Evolutionary conservation across 768 basidiomycete species (phyloP), one percentile per base, ranked within the genome.

Genomic region (Lentinula sp.): DNA sequence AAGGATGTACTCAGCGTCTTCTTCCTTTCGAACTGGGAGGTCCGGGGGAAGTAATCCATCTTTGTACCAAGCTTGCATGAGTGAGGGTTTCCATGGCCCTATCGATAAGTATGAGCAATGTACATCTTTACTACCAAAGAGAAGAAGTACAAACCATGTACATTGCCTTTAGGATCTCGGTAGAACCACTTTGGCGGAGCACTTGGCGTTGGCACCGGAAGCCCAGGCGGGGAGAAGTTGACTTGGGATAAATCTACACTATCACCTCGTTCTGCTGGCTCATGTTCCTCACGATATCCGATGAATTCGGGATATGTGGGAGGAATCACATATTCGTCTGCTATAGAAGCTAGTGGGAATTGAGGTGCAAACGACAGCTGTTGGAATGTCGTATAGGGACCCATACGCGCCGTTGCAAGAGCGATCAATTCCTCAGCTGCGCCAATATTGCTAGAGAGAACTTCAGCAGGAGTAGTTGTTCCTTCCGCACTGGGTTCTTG

Each of bases 41-140:
- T 93, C 90, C 0, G 86, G 87, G 2, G 92, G 92, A 23, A 94
- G 77, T 18, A 92, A 71, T 8, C 89, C 90, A 63, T 94, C 92
- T 67, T 88, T 90, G 68, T 90, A 92, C 91, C 91, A 94, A 4
- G 86, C 82, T 68, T 93, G 91, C 91, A 94, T 94, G 50, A 93
- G 77, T 23, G 85, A 82, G n/a, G 88, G 79, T 68, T 90, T 91
- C 92, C 92, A 93, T 20, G 91, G 92, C 39, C 92, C 91, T 93
- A 61, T 15, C 54, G 42, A 63, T 50, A 50, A 23, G 20, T 41
- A 49, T 66, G 57, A 41, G 67, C 67, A 55, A 60, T 10, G 16
- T 46, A 42, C 36, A 50, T 28, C 62, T 42, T 23, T 18, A 16
- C 9, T 33, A 35, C 13, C 42, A 28, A 46, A 53, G 48, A 46